These are phyloP conservation scores for Venturia effusa DNA, from an alignment of 2,329 filamentous ascomycete genomes.

Conservation along the genomic window DNA sequence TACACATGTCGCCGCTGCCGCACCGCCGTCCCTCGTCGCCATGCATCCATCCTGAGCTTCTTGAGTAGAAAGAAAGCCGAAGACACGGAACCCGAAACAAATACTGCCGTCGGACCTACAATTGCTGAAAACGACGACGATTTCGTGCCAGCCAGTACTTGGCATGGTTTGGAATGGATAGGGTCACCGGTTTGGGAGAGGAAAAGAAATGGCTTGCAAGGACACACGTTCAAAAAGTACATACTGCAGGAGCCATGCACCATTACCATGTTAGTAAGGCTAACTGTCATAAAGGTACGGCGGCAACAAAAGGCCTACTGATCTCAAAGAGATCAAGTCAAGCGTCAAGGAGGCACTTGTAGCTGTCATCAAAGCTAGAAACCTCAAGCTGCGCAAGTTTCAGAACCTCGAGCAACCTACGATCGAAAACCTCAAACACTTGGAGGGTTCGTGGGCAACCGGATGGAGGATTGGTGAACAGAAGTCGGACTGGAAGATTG, in stretches of 20 bases:
- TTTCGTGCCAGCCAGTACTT: conserved; percentile 17
- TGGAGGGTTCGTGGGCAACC: conserved; percentile 20
- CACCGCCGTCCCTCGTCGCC: neutral
- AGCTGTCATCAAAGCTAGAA: conserved; percentile 40
- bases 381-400: conserved; percentile 14
- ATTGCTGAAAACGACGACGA: neutral
- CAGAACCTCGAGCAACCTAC: conserved; percentile 17
- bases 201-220: conserved; percentile 20
- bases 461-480: conserved; percentile 11
- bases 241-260: conserved; percentile 11
- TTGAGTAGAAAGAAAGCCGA: neutral
- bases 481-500: neutral
- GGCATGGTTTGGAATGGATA: conserved; percentile 43
- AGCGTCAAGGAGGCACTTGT: conserved; percentile 46
- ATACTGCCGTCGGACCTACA: neutral
- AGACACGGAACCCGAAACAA: neutral
- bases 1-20: neutral
- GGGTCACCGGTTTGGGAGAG: conserved; percentile 38
- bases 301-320: conserved; percentile 15
- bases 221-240: conserved; percentile 27
- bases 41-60: neutral
- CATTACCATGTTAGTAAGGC: neutral
- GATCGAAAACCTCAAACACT: conserved; percentile 21
- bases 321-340: conserved; percentile 25
- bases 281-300: neutral